A percentile compares a stretch with the other conserved stretches of the same genome.
These are phyloP conservation scores for Auriscalpium orientale DNA, from an alignment of 768 basidiomycete species.

Conservation along the genomic window DNA sequence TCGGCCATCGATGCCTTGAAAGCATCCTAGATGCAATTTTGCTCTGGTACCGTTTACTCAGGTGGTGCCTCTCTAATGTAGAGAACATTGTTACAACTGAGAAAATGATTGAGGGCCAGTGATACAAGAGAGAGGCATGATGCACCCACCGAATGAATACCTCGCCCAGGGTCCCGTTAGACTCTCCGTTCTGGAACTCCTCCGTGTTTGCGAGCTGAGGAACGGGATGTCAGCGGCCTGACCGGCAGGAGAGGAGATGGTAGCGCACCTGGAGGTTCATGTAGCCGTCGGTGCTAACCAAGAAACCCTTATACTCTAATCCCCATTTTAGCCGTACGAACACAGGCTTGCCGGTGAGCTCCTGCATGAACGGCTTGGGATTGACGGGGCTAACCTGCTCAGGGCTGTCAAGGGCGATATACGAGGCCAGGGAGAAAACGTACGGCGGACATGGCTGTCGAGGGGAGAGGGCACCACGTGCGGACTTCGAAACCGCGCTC, in stretches of 20 bases:
- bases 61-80: conserved; percentile 74
- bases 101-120: conserved; percentile 7
- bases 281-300: conserved; percentile 97
- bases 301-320: conserved; percentile 96
- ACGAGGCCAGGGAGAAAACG: conserved; percentile 20
- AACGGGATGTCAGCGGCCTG: not conserved
- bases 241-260: not conserved
- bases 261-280: conserved; percentile 92
- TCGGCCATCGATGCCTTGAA: too few species aligned
- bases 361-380: conserved; percentile 98
- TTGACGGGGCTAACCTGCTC: conserved; percentile 84
- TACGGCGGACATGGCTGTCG: conserved; percentile 61
- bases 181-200: conserved; percentile 93
- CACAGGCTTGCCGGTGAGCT: conserved; percentile 95
- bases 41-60: too few species aligned
- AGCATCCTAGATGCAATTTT: too few species aligned
- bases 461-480: conserved; percentile 24
- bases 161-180: conserved; percentile 94
- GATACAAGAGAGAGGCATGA: not conserved
- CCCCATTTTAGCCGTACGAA: conserved; percentile 98
- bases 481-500: conserved; percentile 33
- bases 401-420: not conserved
- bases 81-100: conserved; percentile 90
- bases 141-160: conserved; percentile 87
- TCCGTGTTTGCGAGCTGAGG: conserved; percentile 94